Percentiles rank a stretch among this genome's conserved stretches.
Conservation (phyloP, 352 stramenopile genomes). For the Sclerospora graminicola region DNA sequence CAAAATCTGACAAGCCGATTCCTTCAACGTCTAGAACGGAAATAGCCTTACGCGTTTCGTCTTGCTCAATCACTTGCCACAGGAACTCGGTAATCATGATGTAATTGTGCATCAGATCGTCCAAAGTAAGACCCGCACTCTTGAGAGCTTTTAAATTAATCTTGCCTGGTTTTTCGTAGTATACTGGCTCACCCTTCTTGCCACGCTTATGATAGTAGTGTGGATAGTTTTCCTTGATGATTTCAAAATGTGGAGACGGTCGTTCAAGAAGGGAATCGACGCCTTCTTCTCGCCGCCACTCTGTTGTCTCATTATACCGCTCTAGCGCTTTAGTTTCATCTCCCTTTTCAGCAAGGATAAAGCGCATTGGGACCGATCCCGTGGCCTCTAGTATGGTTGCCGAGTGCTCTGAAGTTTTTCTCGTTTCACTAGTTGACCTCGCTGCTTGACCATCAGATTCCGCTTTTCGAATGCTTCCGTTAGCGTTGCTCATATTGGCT, state of each 20-base stretch:
- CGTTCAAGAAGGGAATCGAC: conserved; percentile 68
- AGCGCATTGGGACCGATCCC: conserved; percentile 43
- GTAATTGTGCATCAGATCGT: conserved; percentile 82
- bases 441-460: conserved; percentile 4
- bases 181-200: conserved; percentile 70
- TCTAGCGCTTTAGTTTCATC: conserved; percentile 49
- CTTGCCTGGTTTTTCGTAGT: conserved; percentile 81
- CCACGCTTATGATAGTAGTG: conserved; percentile 86
- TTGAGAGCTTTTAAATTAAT: conserved; percentile 85
- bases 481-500: conserved; percentile 5
- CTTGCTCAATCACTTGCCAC: conserved; percentile 76
- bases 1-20: conserved; percentile 78
- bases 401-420: conserved; percentile 3
- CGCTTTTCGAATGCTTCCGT: conserved; percentile 15
- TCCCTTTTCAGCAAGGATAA: conserved; percentile 70
- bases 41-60: conserved; percentile 81
- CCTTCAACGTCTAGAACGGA: conserved; percentile 77
- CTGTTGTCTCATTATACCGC: conserved; percentile 59
- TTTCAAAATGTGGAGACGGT: conserved; percentile 60
- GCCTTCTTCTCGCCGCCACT: conserved; percentile 73
- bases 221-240: conserved; percentile 88
- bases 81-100: conserved; percentile 81
- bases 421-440: neutral
- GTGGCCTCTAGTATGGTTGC: conserved; percentile 20
- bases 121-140: conserved; percentile 53